Percentiles rank a stretch among this genome's conserved stretches.
Evolutionary conservation across 169 alveolate genomes (phyloP).

Genomic region (Plasmodium gaboni): DNA sequence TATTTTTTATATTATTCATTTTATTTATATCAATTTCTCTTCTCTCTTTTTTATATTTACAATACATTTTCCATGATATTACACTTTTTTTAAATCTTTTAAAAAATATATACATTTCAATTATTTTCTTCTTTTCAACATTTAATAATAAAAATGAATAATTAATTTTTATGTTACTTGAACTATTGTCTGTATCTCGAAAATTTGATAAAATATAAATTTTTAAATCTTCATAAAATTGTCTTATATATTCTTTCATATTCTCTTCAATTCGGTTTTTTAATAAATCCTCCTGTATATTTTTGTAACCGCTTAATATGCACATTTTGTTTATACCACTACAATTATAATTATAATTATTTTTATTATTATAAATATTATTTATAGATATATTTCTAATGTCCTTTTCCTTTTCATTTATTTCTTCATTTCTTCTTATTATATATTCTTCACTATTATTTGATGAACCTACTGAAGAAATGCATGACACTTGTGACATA

Average conservation of each 20-base stretch:
- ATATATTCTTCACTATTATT: too few relatives aligned
- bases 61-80: conserved; percentile 21
- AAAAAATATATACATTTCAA: conserved; percentile 36
- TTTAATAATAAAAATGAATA: conserved; percentile 20
- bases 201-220: background rate
- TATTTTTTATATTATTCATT: conserved; percentile 8
- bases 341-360: too few relatives aligned
- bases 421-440: too few relatives aligned
- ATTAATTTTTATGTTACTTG: background rate
- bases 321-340: too few relatives aligned
- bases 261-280: background rate
- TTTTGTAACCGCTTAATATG: too few relatives aligned
- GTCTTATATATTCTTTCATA: conserved; percentile 10
- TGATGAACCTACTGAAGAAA: too few relatives aligned
- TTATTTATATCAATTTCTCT: conserved; percentile 4
- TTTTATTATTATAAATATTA: too few relatives aligned
- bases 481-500: too few relatives aligned
- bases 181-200: background rate
- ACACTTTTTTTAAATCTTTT: conserved; percentile 21
- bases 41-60: conserved; percentile 3
- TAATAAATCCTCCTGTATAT: too few relatives aligned
- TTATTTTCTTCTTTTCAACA: conserved; percentile 12
- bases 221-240: background rate
- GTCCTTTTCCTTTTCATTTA: too few relatives aligned
- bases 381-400: too few relatives aligned